Base-by-base conservation (phyloP, 345 rosid species). In the Eucalyptus dawsonii region DNA sequence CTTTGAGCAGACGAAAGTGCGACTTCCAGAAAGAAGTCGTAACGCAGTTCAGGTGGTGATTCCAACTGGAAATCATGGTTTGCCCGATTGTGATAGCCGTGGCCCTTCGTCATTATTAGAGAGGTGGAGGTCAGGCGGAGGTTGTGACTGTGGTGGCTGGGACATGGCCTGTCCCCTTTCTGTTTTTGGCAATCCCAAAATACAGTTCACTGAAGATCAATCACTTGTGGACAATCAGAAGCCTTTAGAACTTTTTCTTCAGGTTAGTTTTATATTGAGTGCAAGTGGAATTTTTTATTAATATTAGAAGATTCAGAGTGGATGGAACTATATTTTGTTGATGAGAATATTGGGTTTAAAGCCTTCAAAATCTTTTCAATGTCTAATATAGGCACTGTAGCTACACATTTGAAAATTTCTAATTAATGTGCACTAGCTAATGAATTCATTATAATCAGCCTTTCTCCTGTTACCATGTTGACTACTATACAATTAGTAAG, bases 141-240 rank as follows among this genome's bases (percentile, higher is more conserved):
- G 99, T 11, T 98, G 99, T 89, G 99, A 98, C 58, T 98, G 99
- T 90, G 98, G 99, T 54, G 99, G 99, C 90, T 98, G 99, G 99
- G 99, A 98, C 93, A 97, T 97, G 99, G 97, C 93, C 5, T 98
- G 99, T 88, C 95, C 98, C 29, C 97, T 98, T 51, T 91, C 93
- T 27, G 95, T 97, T 86, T 88, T 98, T 13, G 96, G 94, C 91
- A 93, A 93, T 89, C 92, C 98, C 50, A 83, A 88, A 87, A 91
- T 91, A 88, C 92, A 88, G 53, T 91, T 91, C 92, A 91, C 90
- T 19, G 94, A 94, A 88, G 95, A 94, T 92, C 93, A 87, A 90
- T 93, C 91, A 87, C 93, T 93, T 67, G 87, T 91, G 89, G 92
- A 93, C 86, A 92, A 89, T 86, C 94, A 91, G 76, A 93, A 87